phyloP scores from a whole-genome alignment of 306 rosid genomes.

The Vicia sativa region DNA sequence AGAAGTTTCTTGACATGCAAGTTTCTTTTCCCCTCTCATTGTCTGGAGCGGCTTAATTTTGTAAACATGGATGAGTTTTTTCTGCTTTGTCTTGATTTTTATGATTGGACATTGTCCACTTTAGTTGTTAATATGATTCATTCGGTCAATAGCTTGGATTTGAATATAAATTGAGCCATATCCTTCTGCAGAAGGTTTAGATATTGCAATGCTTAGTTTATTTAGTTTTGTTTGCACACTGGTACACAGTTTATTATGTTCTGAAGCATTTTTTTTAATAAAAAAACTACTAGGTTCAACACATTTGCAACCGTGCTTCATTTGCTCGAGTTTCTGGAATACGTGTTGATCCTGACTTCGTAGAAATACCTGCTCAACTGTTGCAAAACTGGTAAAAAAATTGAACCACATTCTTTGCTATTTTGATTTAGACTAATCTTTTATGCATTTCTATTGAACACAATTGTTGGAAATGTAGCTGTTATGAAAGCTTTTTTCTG shows the following conservation, averaged over 20 bases:
- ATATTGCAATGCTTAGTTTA: conserved; percentile 18
- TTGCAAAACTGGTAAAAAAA: conserved; percentile 78
- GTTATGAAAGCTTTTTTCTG: conserved; percentile 74
- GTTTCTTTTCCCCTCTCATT: background rate
- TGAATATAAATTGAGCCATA: conserved; percentile 2
- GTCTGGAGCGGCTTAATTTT: background rate
- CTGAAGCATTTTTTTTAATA: conserved; percentile 27
- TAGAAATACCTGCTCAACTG: conserved; percentile 87
- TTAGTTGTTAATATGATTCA: conserved; percentile 8
- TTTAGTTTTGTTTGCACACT: conserved; percentile 25
- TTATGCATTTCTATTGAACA: background rate
- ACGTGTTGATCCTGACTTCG: conserved; percentile 91
- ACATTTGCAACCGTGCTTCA: conserved; percentile 87
- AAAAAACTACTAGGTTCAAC: conserved; percentile 74
- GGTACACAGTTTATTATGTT: conserved; percentile 14
- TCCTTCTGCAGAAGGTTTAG: conserved; percentile 13
- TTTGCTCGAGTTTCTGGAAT: conserved; percentile 87
- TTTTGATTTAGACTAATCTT: conserved; percentile 31
- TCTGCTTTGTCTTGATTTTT: conserved; percentile 12
- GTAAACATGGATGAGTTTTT: background rate
- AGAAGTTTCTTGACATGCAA: conserved; percentile 12
- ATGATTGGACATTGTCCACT: conserved; percentile 18
- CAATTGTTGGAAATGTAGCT: conserved; percentile 53
- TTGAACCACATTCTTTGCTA: conserved; percentile 20
- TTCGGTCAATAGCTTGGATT: conserved; percentile 24